Evolutionary conservation across 2,329 filamentous ascomycete species (phyloP), one percentile per base, ranked within the genome.

Genomic region (Neofusicoccum ribis): DNA sequence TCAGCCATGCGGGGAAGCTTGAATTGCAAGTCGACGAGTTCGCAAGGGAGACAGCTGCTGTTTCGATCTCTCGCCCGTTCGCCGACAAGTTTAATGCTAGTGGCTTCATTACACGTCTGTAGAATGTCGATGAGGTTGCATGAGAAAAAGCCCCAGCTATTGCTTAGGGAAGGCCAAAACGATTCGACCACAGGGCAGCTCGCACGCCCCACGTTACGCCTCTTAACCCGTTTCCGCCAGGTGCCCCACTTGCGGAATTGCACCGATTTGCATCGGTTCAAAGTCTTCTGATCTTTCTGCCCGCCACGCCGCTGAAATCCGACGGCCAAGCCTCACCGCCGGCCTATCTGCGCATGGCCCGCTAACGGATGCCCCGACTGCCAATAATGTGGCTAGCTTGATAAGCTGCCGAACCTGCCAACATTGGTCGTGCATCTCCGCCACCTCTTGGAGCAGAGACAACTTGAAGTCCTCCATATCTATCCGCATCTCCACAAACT

Each of bases 341-440:
- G 56, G 56, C 56, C 41, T 60, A 60, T 60, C 41, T 47, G 56
- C 56, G 43, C 34, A 9, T 60, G 56, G 43, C 56, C 56, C 56
- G 56, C 31, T 20, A 31, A 34, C 43, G 31, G 43, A 17, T 47
- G 20, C 20, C 17, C 36, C 23, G 17, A 43, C 52, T 56, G 31
- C 56, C 56, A 47, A 60, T 47, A 23, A 37, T 34, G 31, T 60
- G 27, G 7, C n/a, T 23, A 60, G 27, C 31, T 59, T 60, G 56
- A 47, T 60, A 60, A 60, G 56, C 56, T 44, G 15, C 20, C 27
- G 41, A 6, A 15, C 43, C 5, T 60, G 56, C 41, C 43, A 37
- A 60, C 39, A 20, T 47, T 36, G 56, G 56, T 41, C 43, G 56
- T 47, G 56, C 56, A 60, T 47, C 27, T 37, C 41, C 54, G 41